Evolutionary conservation across 2,329 filamentous ascomycete species (phyloP).

Genomic region (Rhytidhysteron rufulum): DNA sequence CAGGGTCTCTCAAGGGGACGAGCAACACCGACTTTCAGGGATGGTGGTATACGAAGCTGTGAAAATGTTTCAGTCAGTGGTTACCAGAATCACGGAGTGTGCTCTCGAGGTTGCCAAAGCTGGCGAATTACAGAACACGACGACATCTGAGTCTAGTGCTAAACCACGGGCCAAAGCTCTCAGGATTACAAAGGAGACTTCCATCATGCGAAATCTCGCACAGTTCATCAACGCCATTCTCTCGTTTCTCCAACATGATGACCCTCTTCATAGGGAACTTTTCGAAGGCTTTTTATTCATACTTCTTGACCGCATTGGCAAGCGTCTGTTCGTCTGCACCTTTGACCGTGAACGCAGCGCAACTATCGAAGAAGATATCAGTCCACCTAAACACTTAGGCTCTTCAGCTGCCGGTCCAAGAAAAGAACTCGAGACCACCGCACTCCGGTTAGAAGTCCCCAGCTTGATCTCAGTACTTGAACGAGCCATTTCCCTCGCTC

Average conservation of each 20-base stretch:
- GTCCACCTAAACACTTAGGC: slow-evolving; percentile 6
- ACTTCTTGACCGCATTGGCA: slow-evolving; percentile 37
- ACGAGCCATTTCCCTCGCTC: slow-evolving; percentile 36
- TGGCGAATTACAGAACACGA: slow-evolving; percentile 5
- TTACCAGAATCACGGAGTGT: slow-evolving; percentile 26
- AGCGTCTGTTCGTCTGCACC: slow-evolving; percentile 34
- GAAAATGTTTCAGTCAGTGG: slow-evolving; percentile 34
- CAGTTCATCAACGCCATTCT: slow-evolving; percentile 36
- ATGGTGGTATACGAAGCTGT: slow-evolving; percentile 29
- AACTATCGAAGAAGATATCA: slow-evolving; percentile 25
- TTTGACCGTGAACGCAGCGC: slow-evolving; percentile 32
- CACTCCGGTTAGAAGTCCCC: slow-evolving; percentile 34
- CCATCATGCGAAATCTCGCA: slow-evolving; percentile 22
- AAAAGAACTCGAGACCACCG: slow-evolving; percentile 18
- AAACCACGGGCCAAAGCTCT: slow-evolving; percentile 5
- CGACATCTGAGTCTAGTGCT: slow-evolving; percentile 1
- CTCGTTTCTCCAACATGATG: slow-evolving; percentile 31
- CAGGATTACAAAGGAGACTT: slow-evolving; percentile 16
- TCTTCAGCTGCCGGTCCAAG: slow-evolving; percentile 7
- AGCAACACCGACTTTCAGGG: slow-evolving; percentile 12
- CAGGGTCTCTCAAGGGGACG: slow-evolving; percentile 14
- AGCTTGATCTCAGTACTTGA: slow-evolving; percentile 41
- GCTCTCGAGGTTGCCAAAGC: slow-evolving; percentile 17
- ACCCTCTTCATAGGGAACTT: slow-evolving; percentile 33
- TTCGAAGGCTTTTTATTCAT: slow-evolving; percentile 44